Evolutionary conservation across 306 rosid species (phyloP).

Genomic region (Begonia fuchsioides): DNA sequence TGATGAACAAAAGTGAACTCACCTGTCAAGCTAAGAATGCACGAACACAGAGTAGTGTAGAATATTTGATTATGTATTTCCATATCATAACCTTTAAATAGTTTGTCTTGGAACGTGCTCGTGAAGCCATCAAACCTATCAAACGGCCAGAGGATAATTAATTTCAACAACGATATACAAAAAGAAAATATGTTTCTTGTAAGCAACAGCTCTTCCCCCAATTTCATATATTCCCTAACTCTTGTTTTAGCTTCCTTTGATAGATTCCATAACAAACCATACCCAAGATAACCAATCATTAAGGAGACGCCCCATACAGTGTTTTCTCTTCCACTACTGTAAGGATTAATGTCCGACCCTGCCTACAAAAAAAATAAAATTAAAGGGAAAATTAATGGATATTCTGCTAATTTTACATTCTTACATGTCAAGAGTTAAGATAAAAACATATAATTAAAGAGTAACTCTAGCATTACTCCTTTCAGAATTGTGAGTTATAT

Average conservation of each 20-base stretch:
- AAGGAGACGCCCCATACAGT: conserved; percentile 83
- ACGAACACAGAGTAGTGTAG: conserved; percentile 81
- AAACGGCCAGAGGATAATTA: neutral
- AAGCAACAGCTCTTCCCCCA: too few species aligned
- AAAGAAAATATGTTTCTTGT: too few species aligned
- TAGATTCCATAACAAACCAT: conserved; percentile 5
- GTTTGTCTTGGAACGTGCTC: conserved; percentile 94
- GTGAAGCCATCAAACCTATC: conserved; percentile 84
- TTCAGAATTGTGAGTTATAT: too few species aligned
- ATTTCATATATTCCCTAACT: neutral
- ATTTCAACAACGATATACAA: too few species aligned
- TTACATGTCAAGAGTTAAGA: too few species aligned
- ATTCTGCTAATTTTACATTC: too few species aligned
- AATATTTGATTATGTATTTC: conserved; percentile 97
- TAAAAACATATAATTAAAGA: neutral
- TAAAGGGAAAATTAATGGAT: conserved; percentile 13
- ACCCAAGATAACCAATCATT: conserved; percentile 97
- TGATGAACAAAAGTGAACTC: conserved; percentile 14
- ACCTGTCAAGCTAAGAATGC: conserved; percentile 85
- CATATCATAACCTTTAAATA: conserved; percentile 94
- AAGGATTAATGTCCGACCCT: conserved; percentile 64
- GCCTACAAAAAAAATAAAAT: conserved; percentile 48
- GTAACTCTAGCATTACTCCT: neutral
- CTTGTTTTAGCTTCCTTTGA: too few species aligned
- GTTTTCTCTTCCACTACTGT: conserved; percentile 84